These are phyloP conservation scores for Phytophthora brassicae DNA, from an alignment of 352 stramenopile genomes.

Conservation along the genomic window DNA sequence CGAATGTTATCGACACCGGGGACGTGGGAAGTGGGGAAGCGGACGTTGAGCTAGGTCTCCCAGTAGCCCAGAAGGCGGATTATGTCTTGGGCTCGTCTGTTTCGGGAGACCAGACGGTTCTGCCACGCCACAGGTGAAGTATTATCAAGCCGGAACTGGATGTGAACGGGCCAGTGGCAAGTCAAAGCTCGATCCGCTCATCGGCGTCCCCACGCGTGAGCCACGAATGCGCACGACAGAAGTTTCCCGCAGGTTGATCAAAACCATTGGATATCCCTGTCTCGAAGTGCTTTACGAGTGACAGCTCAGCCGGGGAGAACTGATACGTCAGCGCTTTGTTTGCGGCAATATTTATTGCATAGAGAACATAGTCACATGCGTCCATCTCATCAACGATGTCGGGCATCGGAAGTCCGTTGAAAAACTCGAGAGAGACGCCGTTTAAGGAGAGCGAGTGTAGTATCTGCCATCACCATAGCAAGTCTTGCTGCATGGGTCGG, in stretches of 20 bases:
- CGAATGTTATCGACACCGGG: neutral
- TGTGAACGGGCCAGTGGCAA: neutral
- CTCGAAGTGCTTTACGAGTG: too few species aligned
- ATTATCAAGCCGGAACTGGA: slow-evolving; percentile 27
- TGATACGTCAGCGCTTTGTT: too few species aligned
- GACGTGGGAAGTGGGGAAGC: slow-evolving; percentile 10
- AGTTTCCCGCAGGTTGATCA: slow-evolving; percentile 32
- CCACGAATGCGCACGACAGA: slow-evolving; percentile 1
- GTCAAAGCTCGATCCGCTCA: neutral
- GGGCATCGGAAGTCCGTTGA: neutral
- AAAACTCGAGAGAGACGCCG: slow-evolving; percentile 12
- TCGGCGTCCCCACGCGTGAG: slow-evolving; percentile 1
- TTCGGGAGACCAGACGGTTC: slow-evolving; percentile 2
- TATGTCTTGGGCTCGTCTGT: slow-evolving; percentile 8
- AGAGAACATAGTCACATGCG: slow-evolving; percentile 11
- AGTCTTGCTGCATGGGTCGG: too few species aligned
- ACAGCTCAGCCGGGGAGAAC: neutral
- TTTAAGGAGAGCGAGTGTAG: too few species aligned
- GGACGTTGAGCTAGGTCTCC: neutral
- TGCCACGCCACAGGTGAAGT: slow-evolving; percentile 16
- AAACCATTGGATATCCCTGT: slow-evolving; percentile 11
- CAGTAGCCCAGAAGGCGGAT: neutral
- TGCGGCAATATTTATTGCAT: neutral
- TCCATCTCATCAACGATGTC: slow-evolving; percentile 20
- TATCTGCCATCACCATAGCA: too few species aligned